Base-by-base conservation (phyloP, 805 yeast genomes). In the Candida incommunis region DNA sequence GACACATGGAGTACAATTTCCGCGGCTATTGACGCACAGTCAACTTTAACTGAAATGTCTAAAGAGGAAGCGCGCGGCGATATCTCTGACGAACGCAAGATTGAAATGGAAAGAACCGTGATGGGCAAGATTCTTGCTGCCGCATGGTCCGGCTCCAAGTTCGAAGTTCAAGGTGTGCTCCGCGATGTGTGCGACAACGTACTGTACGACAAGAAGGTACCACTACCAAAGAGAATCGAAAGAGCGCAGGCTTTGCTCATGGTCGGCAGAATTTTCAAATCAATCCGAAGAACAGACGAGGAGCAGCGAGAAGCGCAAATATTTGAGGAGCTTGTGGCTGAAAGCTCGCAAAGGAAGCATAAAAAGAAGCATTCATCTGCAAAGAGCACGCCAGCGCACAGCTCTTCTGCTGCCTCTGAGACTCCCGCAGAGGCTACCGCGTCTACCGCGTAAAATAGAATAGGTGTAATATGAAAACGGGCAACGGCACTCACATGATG, bases 61-160 rank as follows among this genome's bases (percentile, higher is more conserved):
- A 76, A 75, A 52, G 79, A 82, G 51, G 87, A 83, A 57, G 73
- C 70, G 23, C 76, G 68, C 1, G 75, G 73, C 22, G 71, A 67
- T 45, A 66, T 66, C 40, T 75, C 75, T 40, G 75, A 76, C 4
- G 81, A 74, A 45, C 73, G 75, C 54, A 74, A 76, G 50, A 86
- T 79, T 1, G 92, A 86, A 58, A 75, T 82, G 65, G 96, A 90
- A 57, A 74, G 86, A 43, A 66, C 75, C 46, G 73, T 90, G 50
- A 78, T 86, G 45, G 97, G 98, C 22, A 92, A 90, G 61, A 75
- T 92, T 21, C 70, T 92, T 43, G 90, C 92, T 4, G 87, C 95
- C 1, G 94, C 95, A 18, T 92, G 99, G 99, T 83, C 84, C 21
- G 84, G 94, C 34, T 85, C 95, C 20, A 79, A 82, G 53, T 80